Evolutionary conservation across 371 early-diverging fungal genomes (phyloP).

Genomic region (Rhizopus stolonifer): DNA sequence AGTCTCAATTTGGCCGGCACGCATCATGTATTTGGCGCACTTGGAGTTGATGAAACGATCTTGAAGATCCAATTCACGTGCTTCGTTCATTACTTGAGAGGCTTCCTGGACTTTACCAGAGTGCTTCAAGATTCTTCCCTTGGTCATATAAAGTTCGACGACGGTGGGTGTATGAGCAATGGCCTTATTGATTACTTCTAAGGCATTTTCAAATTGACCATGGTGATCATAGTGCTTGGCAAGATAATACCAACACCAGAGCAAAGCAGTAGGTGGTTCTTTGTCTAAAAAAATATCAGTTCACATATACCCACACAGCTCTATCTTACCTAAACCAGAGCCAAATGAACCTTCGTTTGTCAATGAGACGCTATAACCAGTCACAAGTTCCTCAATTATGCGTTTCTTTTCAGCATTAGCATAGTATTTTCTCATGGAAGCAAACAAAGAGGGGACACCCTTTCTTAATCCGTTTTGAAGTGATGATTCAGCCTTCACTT

Average conservation of each 20-base stretch:
- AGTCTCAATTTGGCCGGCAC: conserved; percentile 73
- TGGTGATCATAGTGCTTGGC: conserved; percentile 84
- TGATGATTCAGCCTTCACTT: conserved; percentile 57
- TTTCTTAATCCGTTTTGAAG: conserved; percentile 77
- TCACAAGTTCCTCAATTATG: conserved; percentile 65
- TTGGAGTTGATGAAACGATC: conserved; percentile 96
- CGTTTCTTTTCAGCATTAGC: conserved; percentile 63
- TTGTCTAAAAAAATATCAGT: conserved; percentile 22
- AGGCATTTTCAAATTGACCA: conserved; percentile 65
- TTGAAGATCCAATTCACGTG: conserved; percentile 87
- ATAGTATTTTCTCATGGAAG: conserved; percentile 76
- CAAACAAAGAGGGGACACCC: conserved; percentile 91
- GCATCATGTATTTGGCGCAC: conserved; percentile 91
- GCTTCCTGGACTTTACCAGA: conserved; percentile 75
- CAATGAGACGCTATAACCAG: conserved; percentile 57
- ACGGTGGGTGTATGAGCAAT: conserved; percentile 84
- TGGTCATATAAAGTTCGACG: conserved; percentile 90
- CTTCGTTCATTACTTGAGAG: conserved; percentile 75
- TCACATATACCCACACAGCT: too few species aligned
- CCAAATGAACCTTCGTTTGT: conserved; percentile 51
- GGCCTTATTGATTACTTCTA: conserved; percentile 77
- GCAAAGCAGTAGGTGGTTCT: conserved; percentile 79
- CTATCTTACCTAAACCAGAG: conserved; percentile 21
- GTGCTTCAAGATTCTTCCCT: conserved; percentile 94
- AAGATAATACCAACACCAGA: conserved; percentile 89